Base-by-base conservation (phyloP, 139 green algal species). In the Coelastrella sp. region DNA sequence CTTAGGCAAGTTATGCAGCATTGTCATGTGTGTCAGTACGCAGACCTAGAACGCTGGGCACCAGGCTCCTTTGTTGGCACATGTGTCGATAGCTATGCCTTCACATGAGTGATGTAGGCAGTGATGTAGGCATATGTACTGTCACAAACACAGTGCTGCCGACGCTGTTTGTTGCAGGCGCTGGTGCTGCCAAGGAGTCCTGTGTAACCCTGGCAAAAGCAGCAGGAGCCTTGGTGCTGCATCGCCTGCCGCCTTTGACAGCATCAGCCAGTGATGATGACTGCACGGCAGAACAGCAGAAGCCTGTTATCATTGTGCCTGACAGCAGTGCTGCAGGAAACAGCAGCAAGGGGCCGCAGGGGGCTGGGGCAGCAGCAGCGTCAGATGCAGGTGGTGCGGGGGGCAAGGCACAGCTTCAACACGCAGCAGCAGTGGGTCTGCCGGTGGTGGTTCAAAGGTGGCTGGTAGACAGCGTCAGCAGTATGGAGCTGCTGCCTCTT, bases 401-500 rank as follows among this genome's bases (percentile, higher is more conserved):
- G 8, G 61, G 82, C 82, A 87, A 78, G 82, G 61, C 25, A 65
- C 82, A 87, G 49, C 24, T 83, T 8, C 70, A 61, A n/a, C 84
- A 81, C 57, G 84, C 84, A 14, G 27, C 59, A 58, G 27, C 58
- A 56, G 10, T 59, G 8, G 84, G 84, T 57, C 11, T 89, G 70
- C 6, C 27, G 4, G 70, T 89, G 27, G 6, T 89, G 68, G 24
- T 9, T 82, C 70, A 82, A 56, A 56, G 58, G 0, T 89, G 84
- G 84, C n/a, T 89, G 15, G 25, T 57, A 15, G 84, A 89, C 20
- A 83, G 84, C 17, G 24, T 89, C 7, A 87, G 82, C 58, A 61
- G 15, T 58, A 87, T 87, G 82, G 8, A 65, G 19, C 15, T 83
- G 78, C 27, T 83, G 78, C 35, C 27, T n/a, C 7, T 83, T n/a